Evolutionary conservation across 257 asterid species (phyloP).

Genomic region (Linderniella brevidens): DNA sequence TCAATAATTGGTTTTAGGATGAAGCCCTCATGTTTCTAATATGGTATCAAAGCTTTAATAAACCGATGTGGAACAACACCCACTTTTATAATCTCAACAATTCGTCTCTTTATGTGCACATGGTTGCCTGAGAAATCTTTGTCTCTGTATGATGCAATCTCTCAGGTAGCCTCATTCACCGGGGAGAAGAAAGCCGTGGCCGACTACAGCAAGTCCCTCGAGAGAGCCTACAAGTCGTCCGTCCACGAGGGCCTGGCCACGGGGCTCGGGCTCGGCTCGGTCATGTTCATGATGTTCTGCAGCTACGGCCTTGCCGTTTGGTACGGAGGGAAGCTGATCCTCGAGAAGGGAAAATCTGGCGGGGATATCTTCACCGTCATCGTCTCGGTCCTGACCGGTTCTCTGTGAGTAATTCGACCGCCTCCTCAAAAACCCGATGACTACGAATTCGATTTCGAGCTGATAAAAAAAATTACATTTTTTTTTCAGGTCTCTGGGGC

Average conservation of each 20-base stretch:
- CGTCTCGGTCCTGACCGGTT: slow-evolving; percentile 43
- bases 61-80: too few species aligned
- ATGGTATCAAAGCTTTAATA: too few species aligned
- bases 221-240: slow-evolving; percentile 32
- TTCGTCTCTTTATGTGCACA: too few species aligned
- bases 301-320: slow-evolving; percentile 52
- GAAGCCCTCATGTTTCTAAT: too few species aligned
- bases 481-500: slow-evolving; percentile 44
- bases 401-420: slow-evolving; percentile 24
- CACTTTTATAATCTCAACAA: too few species aligned
- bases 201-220: slow-evolving; percentile 35
- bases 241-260: slow-evolving; percentile 39
- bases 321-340: slow-evolving; percentile 52
- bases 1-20: too few species aligned
- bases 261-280: slow-evolving; percentile 46
- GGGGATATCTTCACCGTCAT: slow-evolving; percentile 51
- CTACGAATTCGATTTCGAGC: too few species aligned
- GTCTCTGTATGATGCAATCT: neutral
- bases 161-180: slow-evolving; percentile 46
- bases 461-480: neutral
- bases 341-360: slow-evolving; percentile 52
- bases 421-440: too few species aligned
- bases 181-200: slow-evolving; percentile 54
- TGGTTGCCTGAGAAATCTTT: too few species aligned
- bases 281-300: slow-evolving; percentile 33